Base-by-base conservation (phyloP, 805 yeast species). In the Myxozyma monticola region DNA sequence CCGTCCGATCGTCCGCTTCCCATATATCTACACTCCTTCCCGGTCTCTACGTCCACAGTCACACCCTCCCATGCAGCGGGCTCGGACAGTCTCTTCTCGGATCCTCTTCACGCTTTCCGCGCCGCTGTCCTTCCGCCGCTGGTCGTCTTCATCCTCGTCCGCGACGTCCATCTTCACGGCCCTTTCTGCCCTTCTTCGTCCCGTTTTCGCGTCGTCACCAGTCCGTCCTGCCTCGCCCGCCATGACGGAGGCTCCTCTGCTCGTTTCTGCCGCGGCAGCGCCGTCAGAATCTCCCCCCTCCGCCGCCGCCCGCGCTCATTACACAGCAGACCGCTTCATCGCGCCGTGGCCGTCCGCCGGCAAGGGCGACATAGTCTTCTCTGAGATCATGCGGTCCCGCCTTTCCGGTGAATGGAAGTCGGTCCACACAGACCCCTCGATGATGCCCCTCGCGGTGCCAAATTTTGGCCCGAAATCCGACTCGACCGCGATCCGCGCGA, bases 311-410 rank as follows among this genome's bases (percentile, higher is more conserved):
- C 22, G 25, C 28, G 43, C 41, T 6, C 51, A 38, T 26, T 43
- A 52, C 33, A 30, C n/a, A 1, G 38, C 37, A 10, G 47, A 45
- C 17, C 34, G 41, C 36, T 52, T 48, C 42, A 7, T 15, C 6
- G 47, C 33, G 14, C 57, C 57, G 14, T 52, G 52, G 53, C 40
- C 38, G 9, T 51, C 56, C 2, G 38, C 36, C 33, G 52, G 56
- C 15, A 28, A 28, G 14, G 45, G 51, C 33, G 31, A 34, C 9
- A 35, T 51, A 2, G 20, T 17, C n/a, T n/a, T 42, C 14, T 20
- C 26, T 10, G 56, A 45, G 24, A 1, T 41, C 17, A 1, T 42
- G 34, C 24, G 47, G 41, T 29, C 36, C 34, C 17, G 26, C 9
- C 18, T 45, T 3, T n/a, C 29, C 21, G 39, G 50, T 14, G 51